Conservation (phyloP, 116 monocot genomes). For the Papilionanthe hybrid region DNA sequence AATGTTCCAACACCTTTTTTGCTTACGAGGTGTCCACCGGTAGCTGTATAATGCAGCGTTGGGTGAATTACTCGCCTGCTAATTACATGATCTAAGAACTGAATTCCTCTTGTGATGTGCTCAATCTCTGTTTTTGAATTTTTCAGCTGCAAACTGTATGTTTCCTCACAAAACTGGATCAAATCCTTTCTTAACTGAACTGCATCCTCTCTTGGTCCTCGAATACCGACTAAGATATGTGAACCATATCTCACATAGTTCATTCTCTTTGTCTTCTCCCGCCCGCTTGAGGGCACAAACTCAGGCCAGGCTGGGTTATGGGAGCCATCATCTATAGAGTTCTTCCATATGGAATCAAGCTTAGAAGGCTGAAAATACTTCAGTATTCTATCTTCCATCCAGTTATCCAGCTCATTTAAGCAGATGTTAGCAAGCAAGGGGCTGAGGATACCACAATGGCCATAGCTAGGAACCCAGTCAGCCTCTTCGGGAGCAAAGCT, state of each 20-base stretch:
- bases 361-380: conserved; percentile 47
- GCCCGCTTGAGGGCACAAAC: conserved; percentile 61
- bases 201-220: conserved; percentile 72
- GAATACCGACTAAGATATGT: conserved; percentile 55
- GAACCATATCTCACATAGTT: conserved; percentile 70
- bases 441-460: conserved; percentile 65
- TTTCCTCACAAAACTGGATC: conserved; percentile 58
- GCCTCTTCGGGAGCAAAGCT: conserved; percentile 62
- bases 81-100: conserved; percentile 76
- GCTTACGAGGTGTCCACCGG: conserved; percentile 57
- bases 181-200: conserved; percentile 45
- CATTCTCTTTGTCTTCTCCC: conserved; percentile 57
- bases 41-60: conserved; percentile 50
- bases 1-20: conserved; percentile 70
- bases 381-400: conserved; percentile 61
- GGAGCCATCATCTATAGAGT: conserved; percentile 49
- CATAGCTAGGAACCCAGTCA: conserved; percentile 37
- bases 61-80: conserved; percentile 56
- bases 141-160: conserved; percentile 38
- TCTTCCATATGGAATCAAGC: conserved; percentile 66
- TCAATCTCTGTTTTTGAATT: conserved; percentile 61
- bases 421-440: conserved; percentile 58
- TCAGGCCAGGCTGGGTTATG: conserved; percentile 81
- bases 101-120: conserved; percentile 65
- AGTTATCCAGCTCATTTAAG: conserved; percentile 51